Base-by-base conservation (phyloP, 345 rosid species). In the Rubroshorea leprosula region DNA sequence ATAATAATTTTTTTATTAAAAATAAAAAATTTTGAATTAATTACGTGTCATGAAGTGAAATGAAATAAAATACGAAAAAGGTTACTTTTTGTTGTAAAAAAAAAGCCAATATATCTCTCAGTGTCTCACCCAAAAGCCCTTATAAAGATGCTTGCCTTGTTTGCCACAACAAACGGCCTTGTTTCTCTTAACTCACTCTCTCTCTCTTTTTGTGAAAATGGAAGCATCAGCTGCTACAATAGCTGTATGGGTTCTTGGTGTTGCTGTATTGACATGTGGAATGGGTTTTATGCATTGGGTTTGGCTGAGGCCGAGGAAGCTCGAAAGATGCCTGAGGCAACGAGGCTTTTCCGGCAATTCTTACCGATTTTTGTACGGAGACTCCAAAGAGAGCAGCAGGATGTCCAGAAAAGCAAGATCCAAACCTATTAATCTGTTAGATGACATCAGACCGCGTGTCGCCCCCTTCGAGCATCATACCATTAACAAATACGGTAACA, bases 311-410 rank as follows among this genome's bases (percentile, higher is more conserved):
- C 84, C 81, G 8, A 79, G 66, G 63, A 71, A 64, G 47, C 57
- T 79, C 18, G 81, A 76, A 58, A 63, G 57, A 49, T 61, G 62
- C 64, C 39, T 79, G 58, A 74, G 77, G 56, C 63, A 71, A 47
- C 77, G 76, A 68, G 84, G 84, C 21, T 60, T 79, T n/a, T 26
- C 50, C 15, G 84, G 84, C 7, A 76, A 50, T 45, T 50, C 81
- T 51, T 79, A 76, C 51, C 68, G 74, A 26, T 29, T 76, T 55
- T 35, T 71, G 49, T 52, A 45, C 25, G 84, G 84, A 43, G 84
- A 79, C 49, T 29, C 55, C 38, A 76, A 74, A 46, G 70, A 74
- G 38, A 66, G 55, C 22, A 47, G 35, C 16, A 18, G 16, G 11
- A 74, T 76, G 81, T 67, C 17, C 35, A 67, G 44, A 61, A 49